Evolutionary conservation across 257 asterid species (phyloP).

Genomic region (Nicotiana sylvestris): DNA sequence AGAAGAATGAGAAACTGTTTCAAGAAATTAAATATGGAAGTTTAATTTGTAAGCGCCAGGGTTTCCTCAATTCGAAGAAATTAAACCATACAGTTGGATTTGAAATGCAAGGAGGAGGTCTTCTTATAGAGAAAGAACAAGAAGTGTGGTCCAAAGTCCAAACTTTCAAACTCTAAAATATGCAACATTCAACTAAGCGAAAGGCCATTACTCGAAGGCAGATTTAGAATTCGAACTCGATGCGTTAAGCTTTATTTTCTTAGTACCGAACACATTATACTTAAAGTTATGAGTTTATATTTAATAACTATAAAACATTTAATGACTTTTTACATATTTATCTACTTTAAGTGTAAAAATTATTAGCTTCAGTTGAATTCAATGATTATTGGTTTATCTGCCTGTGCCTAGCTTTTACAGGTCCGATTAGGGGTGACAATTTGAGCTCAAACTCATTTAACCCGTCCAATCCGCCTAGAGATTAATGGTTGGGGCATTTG

Average conservation of each 20-base stretch:
- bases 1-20: neutral
- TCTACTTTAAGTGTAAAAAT: neutral
- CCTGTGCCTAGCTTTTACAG: no score
- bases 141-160: neutral
- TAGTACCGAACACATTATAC: neutral
- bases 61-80: neutral
- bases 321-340: neutral
- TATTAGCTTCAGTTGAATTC: neutral
- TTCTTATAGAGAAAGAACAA: neutral
- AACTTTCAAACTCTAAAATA: neutral
- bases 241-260: neutral
- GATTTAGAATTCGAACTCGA: neutral
- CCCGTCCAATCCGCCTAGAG: no score
- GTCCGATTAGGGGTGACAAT: no score
- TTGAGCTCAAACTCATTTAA: no score
- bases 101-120: constrained; percentile 2
- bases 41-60: neutral
- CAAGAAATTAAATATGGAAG: neutral
- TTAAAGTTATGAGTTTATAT: neutral
- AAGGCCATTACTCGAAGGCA: neutral
- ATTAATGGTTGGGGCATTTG: no score
- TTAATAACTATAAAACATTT: neutral
- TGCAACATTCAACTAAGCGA: neutral
- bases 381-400: neutral
- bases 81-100: neutral